Conservation (phyloP, 305 asterid genomes). For the Fraxinus paxiana region DNA sequence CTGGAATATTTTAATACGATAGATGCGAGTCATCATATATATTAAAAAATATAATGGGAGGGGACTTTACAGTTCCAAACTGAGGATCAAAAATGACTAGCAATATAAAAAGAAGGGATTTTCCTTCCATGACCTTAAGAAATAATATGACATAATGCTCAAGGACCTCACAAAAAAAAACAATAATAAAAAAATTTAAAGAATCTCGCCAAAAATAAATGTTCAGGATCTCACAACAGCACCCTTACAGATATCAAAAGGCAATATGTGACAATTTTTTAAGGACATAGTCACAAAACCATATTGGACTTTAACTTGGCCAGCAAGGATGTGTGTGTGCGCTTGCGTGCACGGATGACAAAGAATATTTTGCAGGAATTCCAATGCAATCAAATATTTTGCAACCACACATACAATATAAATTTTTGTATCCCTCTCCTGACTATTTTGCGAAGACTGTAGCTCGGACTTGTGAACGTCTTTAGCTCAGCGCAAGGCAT, state of each 20-base stretch:
- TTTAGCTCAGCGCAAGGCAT: not conserved
- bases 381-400: not conserved
- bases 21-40: not conserved
- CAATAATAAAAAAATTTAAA: no score
- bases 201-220: not conserved
- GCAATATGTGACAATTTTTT: not conserved
- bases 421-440: not conserved
- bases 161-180: not conserved
- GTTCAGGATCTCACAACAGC: not conserved
- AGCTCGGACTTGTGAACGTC: not conserved
- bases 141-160: not conserved
- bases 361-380: not conserved
- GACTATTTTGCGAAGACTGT: not conserved
- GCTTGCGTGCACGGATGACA: not conserved
- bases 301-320: not conserved
- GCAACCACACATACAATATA: not conserved
- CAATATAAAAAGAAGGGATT: not conserved
- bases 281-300: not conserved
- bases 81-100: not conserved
- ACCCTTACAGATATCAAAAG: not conserved
- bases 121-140: not conserved
- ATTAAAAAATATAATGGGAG: not conserved
- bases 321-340: not conserved
- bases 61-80: not conserved
- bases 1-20: not conserved